A percentile compares a stretch with the other conserved stretches of the same genome.
phyloP scores from a whole-genome alignment of 2,329 filamentous ascomycete genomes.

The Fusarium cicatricum region DNA sequence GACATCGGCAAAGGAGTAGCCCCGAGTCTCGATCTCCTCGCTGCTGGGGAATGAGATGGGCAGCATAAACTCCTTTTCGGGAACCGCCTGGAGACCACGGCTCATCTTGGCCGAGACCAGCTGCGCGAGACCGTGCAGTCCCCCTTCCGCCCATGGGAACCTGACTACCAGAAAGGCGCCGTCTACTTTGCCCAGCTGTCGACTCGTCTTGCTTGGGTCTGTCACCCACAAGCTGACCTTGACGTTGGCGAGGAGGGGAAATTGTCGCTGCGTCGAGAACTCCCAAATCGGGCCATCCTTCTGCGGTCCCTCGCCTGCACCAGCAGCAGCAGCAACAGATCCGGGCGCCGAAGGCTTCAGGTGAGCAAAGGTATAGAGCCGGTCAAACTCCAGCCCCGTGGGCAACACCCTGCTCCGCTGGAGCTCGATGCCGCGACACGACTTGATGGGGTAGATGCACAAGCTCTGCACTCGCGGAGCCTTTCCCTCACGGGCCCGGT shows the following conservation, averaged over 20 bases:
- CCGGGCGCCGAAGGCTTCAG: constrained; percentile 28
- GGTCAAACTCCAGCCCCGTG: constrained; percentile 79
- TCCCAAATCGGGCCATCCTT: constrained; percentile 66
- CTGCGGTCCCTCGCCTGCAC: constrained; percentile 41
- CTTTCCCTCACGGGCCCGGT: constrained; percentile 33
- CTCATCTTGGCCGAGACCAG: constrained; percentile 60
- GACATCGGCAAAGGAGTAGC: constrained; percentile 68
- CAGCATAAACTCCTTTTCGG: constrained; percentile 71
- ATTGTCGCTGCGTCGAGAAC: constrained; percentile 74
- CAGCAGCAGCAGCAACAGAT: constrained; percentile 1
- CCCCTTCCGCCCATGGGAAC: constrained; percentile 68
- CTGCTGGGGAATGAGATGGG: constrained; percentile 69
- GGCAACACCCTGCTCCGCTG: constrained; percentile 68
- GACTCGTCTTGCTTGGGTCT: constrained; percentile 63
- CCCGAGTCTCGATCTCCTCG: constrained; percentile 63
- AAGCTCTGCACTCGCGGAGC: constrained; percentile 64
- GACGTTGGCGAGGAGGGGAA: constrained; percentile 75
- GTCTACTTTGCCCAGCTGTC: constrained; percentile 60
- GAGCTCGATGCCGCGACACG: constrained; percentile 80
- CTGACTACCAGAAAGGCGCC: constrained; percentile 69
- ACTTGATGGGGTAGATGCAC: constrained; percentile 85
- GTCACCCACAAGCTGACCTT: constrained; percentile 74
- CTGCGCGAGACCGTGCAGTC: constrained; percentile 57
- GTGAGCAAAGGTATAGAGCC: constrained; percentile 84
- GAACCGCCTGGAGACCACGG: constrained; percentile 57